These are phyloP conservation scores for Iberis pinnata DNA, from an alignment of 345 rosid species.

Conservation along the genomic window DNA sequence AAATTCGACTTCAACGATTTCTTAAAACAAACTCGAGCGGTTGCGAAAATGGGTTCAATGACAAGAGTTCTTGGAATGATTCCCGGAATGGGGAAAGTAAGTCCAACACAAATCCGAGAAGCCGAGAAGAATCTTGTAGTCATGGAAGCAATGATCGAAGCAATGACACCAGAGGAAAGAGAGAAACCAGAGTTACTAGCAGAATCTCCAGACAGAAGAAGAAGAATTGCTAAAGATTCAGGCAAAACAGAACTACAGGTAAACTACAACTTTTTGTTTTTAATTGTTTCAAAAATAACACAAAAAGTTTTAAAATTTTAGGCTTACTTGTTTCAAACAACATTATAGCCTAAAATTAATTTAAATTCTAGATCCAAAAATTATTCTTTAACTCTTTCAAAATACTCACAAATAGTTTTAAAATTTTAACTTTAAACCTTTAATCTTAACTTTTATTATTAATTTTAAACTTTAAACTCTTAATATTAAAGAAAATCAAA, in stretches of 20 bases:
- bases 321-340: too few relatives aligned
- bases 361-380: too few relatives aligned
- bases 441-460: too few relatives aligned
- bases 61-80: constrained; percentile 92
- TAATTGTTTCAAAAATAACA: too few relatives aligned
- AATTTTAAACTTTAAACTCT: too few relatives aligned
- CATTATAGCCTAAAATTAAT: too few relatives aligned
- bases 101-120: constrained; percentile 91
- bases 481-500: too few relatives aligned
- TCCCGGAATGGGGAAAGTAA: constrained; percentile 95
- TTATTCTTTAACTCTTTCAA: too few relatives aligned
- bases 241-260: constrained; percentile 92
- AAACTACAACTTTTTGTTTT: background rate
- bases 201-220: constrained; percentile 74
- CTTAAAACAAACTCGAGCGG: constrained; percentile 86
- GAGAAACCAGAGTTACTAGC: constrained; percentile 91
- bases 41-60: constrained; percentile 99
- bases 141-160: constrained; percentile 90
- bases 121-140: constrained; percentile 79
- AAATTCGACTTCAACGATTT: constrained; percentile 96
- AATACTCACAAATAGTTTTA: too few relatives aligned
- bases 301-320: too few relatives aligned
- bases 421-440: too few relatives aligned
- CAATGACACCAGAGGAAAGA: constrained; percentile 97
- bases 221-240: constrained; percentile 74